Base-by-base conservation (phyloP, 2,329 filamentous ascomycete genomes). In the Colletotrichum sublineola region DNA sequence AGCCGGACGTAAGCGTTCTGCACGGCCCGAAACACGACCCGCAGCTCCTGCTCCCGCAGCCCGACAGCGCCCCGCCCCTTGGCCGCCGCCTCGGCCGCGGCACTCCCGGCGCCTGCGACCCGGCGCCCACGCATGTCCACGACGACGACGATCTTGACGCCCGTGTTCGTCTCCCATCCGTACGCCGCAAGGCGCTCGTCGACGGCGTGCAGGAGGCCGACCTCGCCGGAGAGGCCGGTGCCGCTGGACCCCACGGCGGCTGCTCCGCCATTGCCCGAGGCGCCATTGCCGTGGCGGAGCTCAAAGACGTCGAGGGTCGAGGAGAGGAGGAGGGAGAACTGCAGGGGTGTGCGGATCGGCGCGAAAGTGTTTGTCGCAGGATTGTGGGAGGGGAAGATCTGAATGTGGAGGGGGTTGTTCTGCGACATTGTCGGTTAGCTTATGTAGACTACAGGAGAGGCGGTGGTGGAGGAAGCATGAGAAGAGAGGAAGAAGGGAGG, bases 361-460 rank as follows among this genome's bases (percentile, higher is more conserved):
- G 82, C 78, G 76, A 86, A 84, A 67, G 83, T 84, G 81, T 86
- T 84, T 76, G 86, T 87, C 64, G 86, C 76, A 60, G 87, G 84
- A 79, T 89, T 86, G 86, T 93, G 89, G 58, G 92, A 93, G 63
- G 94, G 93, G 83, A 98, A 97, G 80, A 97, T 90, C 73, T 94
- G 91, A 77, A 97, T 93, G 84, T 98, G 96, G 75, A 98, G 92
- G 71, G 96, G 96, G 80, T 98, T 97, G 85, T 98, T 97, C 95
- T 98, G 79, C 71, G 44, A n/a, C 11, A 38, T 20, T 9, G 36
- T 5, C 18, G 50, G 73, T 75, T 63, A 74, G 74, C 44, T 46
- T 20, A 38, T 40, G 57, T 31, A 63, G 68, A 33, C 55, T 29
- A 57, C 24, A 50, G 29, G 65, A 68, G 44, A 52, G 31, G 64